Conservation (phyloP, 164 flowering plant genomes). For the Macadamia tetraphylla region DNA sequence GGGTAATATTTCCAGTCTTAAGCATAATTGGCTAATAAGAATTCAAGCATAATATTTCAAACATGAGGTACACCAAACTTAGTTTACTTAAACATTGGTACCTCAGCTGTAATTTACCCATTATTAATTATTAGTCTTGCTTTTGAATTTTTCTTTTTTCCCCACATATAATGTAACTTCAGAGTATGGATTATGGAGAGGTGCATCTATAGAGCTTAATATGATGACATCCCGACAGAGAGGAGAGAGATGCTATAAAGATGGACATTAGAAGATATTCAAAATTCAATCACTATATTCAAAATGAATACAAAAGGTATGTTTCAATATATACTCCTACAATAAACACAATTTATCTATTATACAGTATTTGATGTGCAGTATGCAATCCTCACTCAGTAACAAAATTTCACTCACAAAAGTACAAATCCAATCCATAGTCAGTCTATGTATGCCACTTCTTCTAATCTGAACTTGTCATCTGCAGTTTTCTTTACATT, state of each 20-base stretch:
- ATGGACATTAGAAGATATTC: too few species aligned
- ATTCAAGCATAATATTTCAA: too few species aligned
- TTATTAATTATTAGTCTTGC: too few species aligned
- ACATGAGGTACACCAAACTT: too few species aligned
- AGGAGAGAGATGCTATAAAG: too few species aligned
- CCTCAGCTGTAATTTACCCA: too few species aligned
- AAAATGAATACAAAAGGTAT: neutral
- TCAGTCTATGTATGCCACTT: neutral
- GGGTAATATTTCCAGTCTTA: too few species aligned
- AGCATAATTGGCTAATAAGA: too few species aligned
- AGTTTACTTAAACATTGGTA: too few species aligned
- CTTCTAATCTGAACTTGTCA: constrained; percentile 2
- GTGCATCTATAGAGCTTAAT: constrained; percentile 20
- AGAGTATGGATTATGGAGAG: constrained; percentile 30
- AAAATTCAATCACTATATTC: too few species aligned
- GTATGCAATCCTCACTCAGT: constrained; percentile 3
- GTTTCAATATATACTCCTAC: neutral
- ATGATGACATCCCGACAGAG: too few species aligned
- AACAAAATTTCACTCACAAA: constrained; percentile 2
- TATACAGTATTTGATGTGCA: constrained; percentile 5
- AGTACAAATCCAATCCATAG: neutral
- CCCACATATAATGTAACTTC: constrained; percentile 3
- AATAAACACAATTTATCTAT: constrained; percentile 1
- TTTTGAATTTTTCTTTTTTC: neutral
- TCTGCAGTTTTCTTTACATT: neutral